phyloP scores from a whole-genome alignment of 2,329 filamentous ascomycete species.

The Byssochlamys sp. region DNA sequence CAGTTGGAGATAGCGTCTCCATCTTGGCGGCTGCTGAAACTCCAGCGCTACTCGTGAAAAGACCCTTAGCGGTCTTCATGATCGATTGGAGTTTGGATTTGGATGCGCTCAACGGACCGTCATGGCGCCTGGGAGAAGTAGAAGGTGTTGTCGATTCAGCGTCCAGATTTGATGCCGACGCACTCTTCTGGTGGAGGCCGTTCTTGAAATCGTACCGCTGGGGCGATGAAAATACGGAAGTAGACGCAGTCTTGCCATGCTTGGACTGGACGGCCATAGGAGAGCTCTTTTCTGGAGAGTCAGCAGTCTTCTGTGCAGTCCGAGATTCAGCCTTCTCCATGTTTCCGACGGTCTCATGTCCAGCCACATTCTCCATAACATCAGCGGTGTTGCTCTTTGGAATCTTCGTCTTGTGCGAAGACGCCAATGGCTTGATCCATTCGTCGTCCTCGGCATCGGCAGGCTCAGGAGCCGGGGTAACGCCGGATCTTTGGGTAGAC shows the following conservation, averaged over 20 bases:
- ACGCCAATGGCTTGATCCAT: slow-evolving; percentile 49
- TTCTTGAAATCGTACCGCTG: slow-evolving; percentile 30
- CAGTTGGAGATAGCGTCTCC: slow-evolving; percentile 41
- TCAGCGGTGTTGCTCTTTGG: slow-evolving; percentile 55
- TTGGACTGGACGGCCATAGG: slow-evolving; percentile 1
- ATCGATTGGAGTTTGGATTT: slow-evolving; percentile 90
- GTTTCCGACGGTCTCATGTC: slow-evolving; percentile 42
- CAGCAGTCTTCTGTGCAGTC: slow-evolving; percentile 21
- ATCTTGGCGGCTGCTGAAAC: slow-evolving; percentile 50
- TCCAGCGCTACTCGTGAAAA: slow-evolving; percentile 66
- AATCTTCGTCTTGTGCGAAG: slow-evolving; percentile 41
- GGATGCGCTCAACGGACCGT: slow-evolving; percentile 79
- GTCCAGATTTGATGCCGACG: slow-evolving; percentile 51
- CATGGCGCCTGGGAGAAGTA: slow-evolving; percentile 50
- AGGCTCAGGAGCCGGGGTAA: slow-evolving; percentile 13
- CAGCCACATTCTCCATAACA: slow-evolving; percentile 49
- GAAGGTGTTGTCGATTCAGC: slow-evolving; percentile 48
- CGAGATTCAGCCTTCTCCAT: slow-evolving; percentile 40
- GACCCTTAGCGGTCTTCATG: slow-evolving; percentile 72
- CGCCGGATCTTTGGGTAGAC: slow-evolving; percentile 10
- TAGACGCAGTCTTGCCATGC: slow-evolving; percentile 56
- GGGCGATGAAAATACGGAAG: slow-evolving; percentile 49
- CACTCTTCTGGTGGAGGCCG: slow-evolving; percentile 47
- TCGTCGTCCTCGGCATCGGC: slow-evolving; percentile 43
- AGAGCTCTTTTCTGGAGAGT: slow-evolving; percentile 19